Evolutionary conservation across 345 rosid species (phyloP).

Genomic region (Eucalyptus melliodora): DNA sequence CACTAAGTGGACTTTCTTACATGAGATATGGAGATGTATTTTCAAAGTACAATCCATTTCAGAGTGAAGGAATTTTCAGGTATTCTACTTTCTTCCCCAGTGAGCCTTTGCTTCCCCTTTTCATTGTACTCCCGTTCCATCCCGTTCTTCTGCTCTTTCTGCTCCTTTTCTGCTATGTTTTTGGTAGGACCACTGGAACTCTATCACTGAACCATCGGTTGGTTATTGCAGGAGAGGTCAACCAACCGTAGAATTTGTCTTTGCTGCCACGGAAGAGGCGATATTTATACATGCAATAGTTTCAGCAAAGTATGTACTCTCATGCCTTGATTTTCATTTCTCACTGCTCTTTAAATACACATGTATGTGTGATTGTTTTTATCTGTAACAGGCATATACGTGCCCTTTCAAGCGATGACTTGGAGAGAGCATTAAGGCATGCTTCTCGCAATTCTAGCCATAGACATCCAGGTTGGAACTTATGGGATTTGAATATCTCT

Average conservation of each 20-base stretch:
- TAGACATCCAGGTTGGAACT: constrained; percentile 74
- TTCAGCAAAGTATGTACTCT: constrained; percentile 51
- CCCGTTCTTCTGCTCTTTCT: not conserved
- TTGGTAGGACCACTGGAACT: not conserved
- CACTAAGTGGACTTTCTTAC: constrained; percentile 61
- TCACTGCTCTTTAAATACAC: not conserved
- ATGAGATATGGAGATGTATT: constrained; percentile 96
- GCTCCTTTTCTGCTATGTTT: not conserved
- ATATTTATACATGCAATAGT: constrained; percentile 78
- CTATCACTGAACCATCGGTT: not conserved
- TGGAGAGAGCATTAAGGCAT: constrained; percentile 49
- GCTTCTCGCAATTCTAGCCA: constrained; percentile 45
- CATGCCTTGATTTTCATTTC: not conserved
- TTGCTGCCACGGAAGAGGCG: constrained; percentile 94
- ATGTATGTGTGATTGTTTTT: not conserved
- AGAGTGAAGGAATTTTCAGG: constrained; percentile 73
- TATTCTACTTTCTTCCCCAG: constrained; percentile 1
- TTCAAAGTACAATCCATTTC: constrained; percentile 68
- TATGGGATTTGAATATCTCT: not conserved
- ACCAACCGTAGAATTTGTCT: constrained; percentile 78
- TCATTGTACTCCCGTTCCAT: not conserved
- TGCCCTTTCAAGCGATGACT: constrained; percentile 63
- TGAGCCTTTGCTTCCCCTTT: not conserved
- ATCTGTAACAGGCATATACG: constrained; percentile 59
- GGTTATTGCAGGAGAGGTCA: constrained; percentile 65